These are phyloP conservation scores for Abelmoschus esculentus DNA, from an alignment of 345 rosid species.

Conservation along the genomic window DNA sequence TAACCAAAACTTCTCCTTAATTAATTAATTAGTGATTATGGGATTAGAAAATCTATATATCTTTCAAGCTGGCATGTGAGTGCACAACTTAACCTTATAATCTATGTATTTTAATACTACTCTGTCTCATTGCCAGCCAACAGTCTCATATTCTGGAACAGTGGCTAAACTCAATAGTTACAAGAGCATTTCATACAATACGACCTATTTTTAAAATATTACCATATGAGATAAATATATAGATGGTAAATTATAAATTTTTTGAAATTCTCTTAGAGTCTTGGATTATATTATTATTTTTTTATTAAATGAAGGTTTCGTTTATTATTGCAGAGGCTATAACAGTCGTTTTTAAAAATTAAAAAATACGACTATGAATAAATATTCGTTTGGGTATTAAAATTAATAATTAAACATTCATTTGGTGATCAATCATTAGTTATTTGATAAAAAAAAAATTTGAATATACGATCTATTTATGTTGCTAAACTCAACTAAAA, in stretches of 20 bases:
- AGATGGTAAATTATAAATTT: background rate
- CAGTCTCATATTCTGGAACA: constrained; percentile 44
- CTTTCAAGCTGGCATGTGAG: constrained; percentile 20
- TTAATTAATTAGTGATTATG: background rate
- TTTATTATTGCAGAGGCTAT: too few relatives aligned
- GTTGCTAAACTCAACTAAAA: too few relatives aligned
- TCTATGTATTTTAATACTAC: background rate
- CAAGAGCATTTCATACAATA: background rate
- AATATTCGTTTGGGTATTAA: too few relatives aligned
- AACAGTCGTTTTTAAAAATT: too few relatives aligned
- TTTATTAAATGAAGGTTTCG: too few relatives aligned
- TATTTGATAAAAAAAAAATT: too few relatives aligned
- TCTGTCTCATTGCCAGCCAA: constrained; percentile 23
- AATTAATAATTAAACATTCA: too few relatives aligned
- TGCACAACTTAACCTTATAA: background rate
- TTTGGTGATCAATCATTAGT: too few relatives aligned
- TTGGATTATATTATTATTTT: too few relatives aligned
- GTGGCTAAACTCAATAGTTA: background rate
- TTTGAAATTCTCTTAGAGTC: too few relatives aligned
- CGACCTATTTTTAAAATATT: background rate
- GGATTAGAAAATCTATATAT: constrained; percentile 13
- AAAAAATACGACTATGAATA: too few relatives aligned
- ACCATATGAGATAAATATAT: background rate
- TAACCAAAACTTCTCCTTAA: background rate
- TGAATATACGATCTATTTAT: too few relatives aligned